Conservation (phyloP, 78 protist species). For the Chrysochromulina parva region DNA sequence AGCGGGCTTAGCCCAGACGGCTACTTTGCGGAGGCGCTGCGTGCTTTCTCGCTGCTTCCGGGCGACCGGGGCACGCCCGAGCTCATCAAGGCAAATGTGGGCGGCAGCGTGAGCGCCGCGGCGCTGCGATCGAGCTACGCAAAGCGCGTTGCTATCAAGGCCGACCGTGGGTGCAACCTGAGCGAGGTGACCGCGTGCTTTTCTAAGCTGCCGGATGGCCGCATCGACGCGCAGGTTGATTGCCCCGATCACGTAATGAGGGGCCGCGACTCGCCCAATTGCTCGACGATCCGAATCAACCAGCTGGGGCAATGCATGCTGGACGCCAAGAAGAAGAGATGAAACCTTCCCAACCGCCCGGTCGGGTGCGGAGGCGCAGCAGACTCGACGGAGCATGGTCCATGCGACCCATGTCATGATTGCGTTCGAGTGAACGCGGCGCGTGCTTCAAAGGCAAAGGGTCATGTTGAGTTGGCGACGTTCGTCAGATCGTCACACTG, state of each 20-base stretch:
- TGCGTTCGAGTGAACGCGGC: too few species aligned
- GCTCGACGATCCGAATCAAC: not conserved
- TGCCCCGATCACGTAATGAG: constrained; percentile 17
- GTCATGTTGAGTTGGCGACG: too few species aligned
- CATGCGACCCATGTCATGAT: too few species aligned
- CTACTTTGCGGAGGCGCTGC: not conserved
- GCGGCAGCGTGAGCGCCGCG: not conserved
- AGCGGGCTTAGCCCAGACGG: not conserved
- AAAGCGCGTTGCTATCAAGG: not conserved
- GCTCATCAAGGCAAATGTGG: not conserved
- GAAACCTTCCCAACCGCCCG: too few species aligned
- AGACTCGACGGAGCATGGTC: too few species aligned
- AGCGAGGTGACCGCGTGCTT: not conserved
- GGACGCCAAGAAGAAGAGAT: not conserved
- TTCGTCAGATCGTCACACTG: too few species aligned
- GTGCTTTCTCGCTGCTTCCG: not conserved
- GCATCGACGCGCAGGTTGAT: constrained; percentile 8
- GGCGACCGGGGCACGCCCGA: constrained; percentile 9
- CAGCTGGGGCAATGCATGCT: not conserved
- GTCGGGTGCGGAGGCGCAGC: too few species aligned
- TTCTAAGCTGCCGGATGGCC: not conserved
- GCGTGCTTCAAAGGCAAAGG: too few species aligned
- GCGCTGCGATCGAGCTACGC: not conserved
- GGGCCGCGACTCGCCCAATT: not conserved
- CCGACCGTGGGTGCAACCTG: not conserved